These are phyloP conservation scores for Sporothrix sp. DNA, from an alignment of 2,329 filamentous ascomycete genomes.

Conservation along the genomic window DNA sequence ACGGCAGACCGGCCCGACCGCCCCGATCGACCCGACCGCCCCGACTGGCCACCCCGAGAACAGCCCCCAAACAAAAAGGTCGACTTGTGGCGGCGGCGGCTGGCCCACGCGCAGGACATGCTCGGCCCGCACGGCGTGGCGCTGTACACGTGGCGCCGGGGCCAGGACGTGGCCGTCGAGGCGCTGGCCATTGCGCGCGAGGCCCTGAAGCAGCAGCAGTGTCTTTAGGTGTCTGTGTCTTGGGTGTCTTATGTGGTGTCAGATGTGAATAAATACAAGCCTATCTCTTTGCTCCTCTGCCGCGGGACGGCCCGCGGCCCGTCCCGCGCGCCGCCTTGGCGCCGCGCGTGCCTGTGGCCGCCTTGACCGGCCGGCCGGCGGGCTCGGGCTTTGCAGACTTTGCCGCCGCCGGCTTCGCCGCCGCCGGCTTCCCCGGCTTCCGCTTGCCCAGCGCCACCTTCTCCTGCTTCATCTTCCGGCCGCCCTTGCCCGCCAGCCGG, in stretches of 20 bases:
- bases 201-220: constrained; percentile 29
- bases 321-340: no score
- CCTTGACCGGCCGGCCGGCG: not conserved
- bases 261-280: no score
- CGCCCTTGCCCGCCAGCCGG: constrained; percentile 42
- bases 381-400: no score
- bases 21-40: constrained; percentile 13
- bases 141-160: constrained; percentile 63
- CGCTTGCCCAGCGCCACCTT: constrained; percentile 14
- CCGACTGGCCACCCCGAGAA: constrained; percentile 13
- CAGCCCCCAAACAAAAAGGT: constrained; percentile 51
- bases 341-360: not conserved
- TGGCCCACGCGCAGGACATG: constrained; percentile 52
- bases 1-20: constrained; percentile 9
- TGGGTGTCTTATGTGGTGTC: no score
- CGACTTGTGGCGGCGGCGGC: constrained; percentile 60
- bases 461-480: constrained; percentile 19
- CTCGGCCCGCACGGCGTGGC: constrained; percentile 56
- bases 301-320: not conserved
- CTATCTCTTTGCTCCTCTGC: no score
- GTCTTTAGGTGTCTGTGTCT: not conserved
- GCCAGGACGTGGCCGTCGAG: constrained; percentile 58
- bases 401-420: not conserved
- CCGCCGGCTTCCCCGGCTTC: not conserved
- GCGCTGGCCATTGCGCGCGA: constrained; percentile 54